phyloP scores from a whole-genome alignment of 2,329 filamentous ascomycete genomes.

The Rutstroemia sp. region DNA sequence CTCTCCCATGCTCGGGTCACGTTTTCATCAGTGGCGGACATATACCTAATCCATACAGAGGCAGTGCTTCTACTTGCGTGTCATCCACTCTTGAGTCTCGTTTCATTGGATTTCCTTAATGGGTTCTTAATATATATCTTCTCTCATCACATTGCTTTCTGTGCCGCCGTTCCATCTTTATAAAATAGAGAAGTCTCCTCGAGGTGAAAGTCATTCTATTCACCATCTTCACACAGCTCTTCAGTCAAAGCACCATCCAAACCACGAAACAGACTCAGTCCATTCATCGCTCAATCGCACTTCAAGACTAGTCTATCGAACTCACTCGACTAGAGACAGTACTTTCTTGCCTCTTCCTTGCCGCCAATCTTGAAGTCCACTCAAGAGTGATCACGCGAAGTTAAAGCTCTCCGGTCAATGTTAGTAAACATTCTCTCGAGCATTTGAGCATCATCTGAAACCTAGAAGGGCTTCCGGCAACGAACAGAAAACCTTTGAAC shows the following conservation, averaged over 20 bases:
- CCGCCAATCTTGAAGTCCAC: not conserved
- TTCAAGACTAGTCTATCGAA: not conserved
- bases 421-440: slow-evolving; percentile 9
- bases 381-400: not conserved
- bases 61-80: slow-evolving; percentile 20
- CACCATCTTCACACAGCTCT: not conserved
- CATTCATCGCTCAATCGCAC: not conserved
- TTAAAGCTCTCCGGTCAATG: slow-evolving; percentile 20
- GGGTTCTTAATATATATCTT: slow-evolving; percentile 15
- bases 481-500: slow-evolving; percentile 16
- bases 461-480: slow-evolving; percentile 17
- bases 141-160: not conserved
- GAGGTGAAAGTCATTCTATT: not conserved
- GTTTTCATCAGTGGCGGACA: slow-evolving; percentile 19
- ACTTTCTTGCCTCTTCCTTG: not conserved
- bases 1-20: slow-evolving; percentile 15
- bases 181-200: slow-evolving; percentile 4
- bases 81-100: slow-evolving; percentile 1
- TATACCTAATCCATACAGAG: slow-evolving; percentile 19
- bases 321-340: not conserved
- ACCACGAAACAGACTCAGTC: not conserved
- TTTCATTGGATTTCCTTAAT: not conserved
- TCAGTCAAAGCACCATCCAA: not conserved
- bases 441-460: slow-evolving; percentile 11
- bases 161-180: slow-evolving; percentile 1